Evolutionary conservation across 2,329 filamentous ascomycete genomes (phyloP).

Genomic region (Scedosporium dehoogii): DNA sequence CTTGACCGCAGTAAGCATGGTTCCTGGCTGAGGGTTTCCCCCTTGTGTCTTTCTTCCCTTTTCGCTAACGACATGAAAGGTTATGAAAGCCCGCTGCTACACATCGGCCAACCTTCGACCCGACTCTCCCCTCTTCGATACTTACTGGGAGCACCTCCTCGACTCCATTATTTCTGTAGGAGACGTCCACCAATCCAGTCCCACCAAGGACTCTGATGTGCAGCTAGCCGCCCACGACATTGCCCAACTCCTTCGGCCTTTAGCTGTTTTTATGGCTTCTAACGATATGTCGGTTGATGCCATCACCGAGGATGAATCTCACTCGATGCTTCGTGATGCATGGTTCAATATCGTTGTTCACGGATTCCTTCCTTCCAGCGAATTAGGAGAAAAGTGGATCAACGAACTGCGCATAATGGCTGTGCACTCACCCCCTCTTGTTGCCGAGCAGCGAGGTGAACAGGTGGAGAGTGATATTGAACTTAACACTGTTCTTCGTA

Average conservation of each 20-base stretch:
- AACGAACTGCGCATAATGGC: constrained; percentile 77
- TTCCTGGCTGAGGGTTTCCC: background rate
- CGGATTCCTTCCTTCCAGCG: constrained; percentile 69
- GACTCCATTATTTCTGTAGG: constrained; percentile 86
- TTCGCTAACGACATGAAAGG: constrained; percentile 26
- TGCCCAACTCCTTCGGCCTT: constrained; percentile 71
- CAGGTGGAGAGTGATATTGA: constrained; percentile 94
- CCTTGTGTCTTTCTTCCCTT: constrained; percentile 1
- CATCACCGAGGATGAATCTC: constrained; percentile 54
- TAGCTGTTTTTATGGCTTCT: constrained; percentile 73
- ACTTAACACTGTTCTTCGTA: constrained; percentile 82
- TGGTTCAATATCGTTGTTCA: constrained; percentile 99
- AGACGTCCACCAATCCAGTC: constrained; percentile 66
- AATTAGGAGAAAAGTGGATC: constrained; percentile 60
- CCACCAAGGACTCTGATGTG: constrained; percentile 66
- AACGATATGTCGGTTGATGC: constrained; percentile 44
- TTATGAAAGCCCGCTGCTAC: constrained; percentile 69
- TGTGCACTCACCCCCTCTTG: constrained; percentile 74
- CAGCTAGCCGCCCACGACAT: constrained; percentile 82
- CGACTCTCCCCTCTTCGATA: constrained; percentile 66
- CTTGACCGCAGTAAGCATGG: constrained; percentile 55
- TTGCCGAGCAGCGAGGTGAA: constrained; percentile 80
- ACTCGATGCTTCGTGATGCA: constrained; percentile 71
- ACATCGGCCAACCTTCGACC: constrained; percentile 61
- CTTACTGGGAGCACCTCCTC: constrained; percentile 76